Evolutionary conservation across 2,329 filamentous ascomycete species (phyloP).

Genomic region (Fusarium sp.): DNA sequence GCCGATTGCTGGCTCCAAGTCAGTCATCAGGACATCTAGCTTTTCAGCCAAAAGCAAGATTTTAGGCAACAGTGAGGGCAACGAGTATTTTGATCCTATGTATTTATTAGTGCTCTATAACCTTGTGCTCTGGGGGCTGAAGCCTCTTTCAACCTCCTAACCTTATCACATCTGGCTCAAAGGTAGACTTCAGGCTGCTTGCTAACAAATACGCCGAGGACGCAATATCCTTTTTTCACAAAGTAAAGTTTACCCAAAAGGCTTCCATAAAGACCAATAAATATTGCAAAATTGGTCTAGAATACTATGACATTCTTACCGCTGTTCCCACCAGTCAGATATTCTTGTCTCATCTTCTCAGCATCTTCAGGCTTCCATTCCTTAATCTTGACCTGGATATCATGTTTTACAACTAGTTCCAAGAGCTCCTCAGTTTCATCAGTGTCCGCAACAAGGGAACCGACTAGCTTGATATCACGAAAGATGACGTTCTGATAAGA

Average conservation of each 20-base stretch:
- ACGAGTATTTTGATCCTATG: too few relatives aligned
- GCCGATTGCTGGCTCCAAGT: background rate
- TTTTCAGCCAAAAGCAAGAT: too few relatives aligned
- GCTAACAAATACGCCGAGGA: background rate
- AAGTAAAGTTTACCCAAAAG: background rate
- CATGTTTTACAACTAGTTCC: background rate
- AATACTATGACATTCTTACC: conserved; percentile 10
- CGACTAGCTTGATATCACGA: background rate
- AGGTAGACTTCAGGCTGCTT: background rate
- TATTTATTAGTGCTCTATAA: too few relatives aligned
- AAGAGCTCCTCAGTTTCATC: background rate
- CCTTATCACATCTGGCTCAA: too few relatives aligned
- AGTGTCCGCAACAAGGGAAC: background rate
- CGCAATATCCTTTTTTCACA: background rate
- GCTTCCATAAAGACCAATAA: background rate
- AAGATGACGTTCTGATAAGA: conserved; percentile 9
- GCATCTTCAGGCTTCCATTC: conserved; percentile 17
- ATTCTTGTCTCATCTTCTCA: conserved; percentile 9
- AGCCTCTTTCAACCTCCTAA: too few relatives aligned
- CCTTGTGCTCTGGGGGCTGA: too few relatives aligned
- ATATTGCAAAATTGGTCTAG: fast-evolving
- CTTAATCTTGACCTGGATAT: conserved; percentile 1
- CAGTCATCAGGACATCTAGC: too few relatives aligned
- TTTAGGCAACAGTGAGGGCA: too few relatives aligned
- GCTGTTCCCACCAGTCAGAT: background rate